Conservation (phyloP, 2,329 filamentous ascomycete species). For the Pseudogymnoascus pannorum region DNA sequence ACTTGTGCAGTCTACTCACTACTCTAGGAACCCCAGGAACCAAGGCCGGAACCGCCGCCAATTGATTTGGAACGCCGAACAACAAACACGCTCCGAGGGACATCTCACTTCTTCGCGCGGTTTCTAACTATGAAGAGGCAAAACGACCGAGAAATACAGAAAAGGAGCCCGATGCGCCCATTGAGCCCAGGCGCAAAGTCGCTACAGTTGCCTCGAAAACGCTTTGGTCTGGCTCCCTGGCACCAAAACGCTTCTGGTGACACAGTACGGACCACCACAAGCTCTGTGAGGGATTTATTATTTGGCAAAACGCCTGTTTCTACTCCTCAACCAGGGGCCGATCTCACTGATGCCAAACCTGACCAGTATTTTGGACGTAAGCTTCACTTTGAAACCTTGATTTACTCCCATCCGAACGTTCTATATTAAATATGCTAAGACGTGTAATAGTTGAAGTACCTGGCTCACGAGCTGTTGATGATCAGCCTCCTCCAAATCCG, state of each 20-base stretch:
- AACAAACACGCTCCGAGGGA: background rate
- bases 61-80: background rate
- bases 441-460: conserved; percentile 18
- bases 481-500: background rate
- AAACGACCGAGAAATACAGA: conserved; percentile 6
- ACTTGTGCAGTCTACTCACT: background rate
- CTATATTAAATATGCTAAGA: conserved; percentile 19
- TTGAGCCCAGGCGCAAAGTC: conserved; percentile 12
- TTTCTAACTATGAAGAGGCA: background rate
- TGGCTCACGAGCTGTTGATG: background rate
- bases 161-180: background rate
- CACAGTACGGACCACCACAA: conserved; percentile 23
- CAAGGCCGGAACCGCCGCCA: background rate
- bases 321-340: conserved; percentile 20
- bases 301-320: conserved; percentile 24
- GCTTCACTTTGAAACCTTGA: background rate
- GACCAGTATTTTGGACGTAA: background rate
- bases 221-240: conserved; percentile 28
- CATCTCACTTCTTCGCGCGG: conserved; percentile 1
- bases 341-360: background rate
- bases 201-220: conserved; percentile 13
- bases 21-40: background rate
- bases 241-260: conserved; percentile 24
- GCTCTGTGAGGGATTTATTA: conserved; percentile 25
- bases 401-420: background rate